Evolutionary conservation across 352 stramenopile genomes (phyloP).

Genomic region (Phytopythium cucurbitacearum): DNA sequence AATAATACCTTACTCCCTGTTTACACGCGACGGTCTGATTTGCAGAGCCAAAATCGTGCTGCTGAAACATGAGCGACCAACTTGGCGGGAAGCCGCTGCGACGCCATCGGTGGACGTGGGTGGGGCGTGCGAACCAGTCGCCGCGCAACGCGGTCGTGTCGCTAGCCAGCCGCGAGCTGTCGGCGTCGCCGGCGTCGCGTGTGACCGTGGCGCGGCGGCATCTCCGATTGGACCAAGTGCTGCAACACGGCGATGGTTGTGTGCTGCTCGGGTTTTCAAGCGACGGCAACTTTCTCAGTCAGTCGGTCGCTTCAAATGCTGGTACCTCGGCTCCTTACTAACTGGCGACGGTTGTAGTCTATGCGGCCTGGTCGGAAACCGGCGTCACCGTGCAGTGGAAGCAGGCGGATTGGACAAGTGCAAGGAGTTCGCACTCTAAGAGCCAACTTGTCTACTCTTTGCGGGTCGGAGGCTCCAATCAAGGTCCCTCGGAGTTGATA

Average conservation of each 20-base stretch:
- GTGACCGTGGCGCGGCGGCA: slow-evolving; percentile 8
- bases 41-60: too few relatives aligned
- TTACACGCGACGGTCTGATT: too few relatives aligned
- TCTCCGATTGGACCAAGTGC: slow-evolving; percentile 22
- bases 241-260: slow-evolving; percentile 33
- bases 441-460: slow-evolving; percentile 14
- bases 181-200: not conserved
- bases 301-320: not conserved
- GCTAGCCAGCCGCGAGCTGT: slow-evolving; percentile 6
- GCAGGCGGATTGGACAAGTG: slow-evolving; percentile 14
- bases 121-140: too few relatives aligned
- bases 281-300: slow-evolving; percentile 59
- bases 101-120: too few relatives aligned
- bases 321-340: not conserved
- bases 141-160: not conserved
- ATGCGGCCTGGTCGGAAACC: slow-evolving; percentile 33
- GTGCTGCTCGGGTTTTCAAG: slow-evolving; percentile 68
- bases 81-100: too few relatives aligned
- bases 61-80: too few relatives aligned
- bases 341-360: slow-evolving; percentile 26
- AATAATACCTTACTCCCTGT: too few relatives aligned
- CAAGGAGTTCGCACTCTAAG: slow-evolving; percentile 6
- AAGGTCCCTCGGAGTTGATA: not conserved
- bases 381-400: slow-evolving; percentile 51
- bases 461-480: slow-evolving; percentile 10